Base-by-base conservation (phyloP, 2,329 filamentous ascomycete species). In the Anthostomella pinea region DNA sequence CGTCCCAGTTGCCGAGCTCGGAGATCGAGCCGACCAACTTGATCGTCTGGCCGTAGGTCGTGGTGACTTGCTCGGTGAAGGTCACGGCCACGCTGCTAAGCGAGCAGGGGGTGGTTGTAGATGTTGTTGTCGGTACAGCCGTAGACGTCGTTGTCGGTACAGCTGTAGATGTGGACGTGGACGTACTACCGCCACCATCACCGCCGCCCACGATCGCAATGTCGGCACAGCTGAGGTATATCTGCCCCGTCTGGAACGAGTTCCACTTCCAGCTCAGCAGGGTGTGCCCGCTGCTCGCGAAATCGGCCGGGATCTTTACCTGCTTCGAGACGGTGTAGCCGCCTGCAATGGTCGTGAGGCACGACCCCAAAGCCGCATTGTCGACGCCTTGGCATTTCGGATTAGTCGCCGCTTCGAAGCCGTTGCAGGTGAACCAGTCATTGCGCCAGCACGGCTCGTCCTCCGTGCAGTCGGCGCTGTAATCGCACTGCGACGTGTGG, bases 371-470 rank as follows among this genome's bases (percentile, higher is more conserved):
- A 1, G 58, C 42, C 0, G 69, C 59, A 22, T 58, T 58, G 42
- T 74, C 70, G 18, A 75, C 72, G 2, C 69, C 70, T 45, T 71
- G 53, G 48, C 68, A 71, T 3, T 44, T 62, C 15, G 64, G 59
- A 10, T 65, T 59, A 41, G 48, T 54, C 41, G 54, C 51, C 6
- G 47, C 51, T n/a, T 62, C 47, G 43, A 69, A 72, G 2, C 57
- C 60, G 31, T 72, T 65, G 59, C 73, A 77, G 0, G 72, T 75
- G 45, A 75, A 76, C 73, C 73, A 76, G 52, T 75, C 68, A 35
- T 75, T 73, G 3, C 68, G 59, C 37, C 60, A 68, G 49, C 72
- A 76, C 0, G 65, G 45, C 46, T 72, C 56, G 1, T 53, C 70
- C 11, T 54, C 35, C 0, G 52, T 43, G 45, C 72, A 76, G 45